Evolutionary conservation across 345 rosid species (phyloP).

Genomic region (Gossypium stocksii): DNA sequence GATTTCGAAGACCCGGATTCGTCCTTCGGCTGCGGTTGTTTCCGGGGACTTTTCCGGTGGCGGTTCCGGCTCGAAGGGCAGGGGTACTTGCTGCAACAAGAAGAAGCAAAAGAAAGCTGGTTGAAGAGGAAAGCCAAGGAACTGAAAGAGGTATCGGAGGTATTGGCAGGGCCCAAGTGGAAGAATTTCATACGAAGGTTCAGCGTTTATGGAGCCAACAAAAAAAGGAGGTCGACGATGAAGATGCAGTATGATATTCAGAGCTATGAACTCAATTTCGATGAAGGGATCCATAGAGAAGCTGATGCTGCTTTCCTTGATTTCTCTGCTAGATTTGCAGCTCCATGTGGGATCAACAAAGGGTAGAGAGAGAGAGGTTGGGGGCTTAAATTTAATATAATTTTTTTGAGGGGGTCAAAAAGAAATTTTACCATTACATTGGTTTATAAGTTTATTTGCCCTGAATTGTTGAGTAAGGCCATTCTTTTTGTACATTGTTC

Average conservation of each 20-base stretch:
- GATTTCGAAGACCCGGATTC: slow-evolving; percentile 28
- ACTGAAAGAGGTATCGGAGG: slow-evolving; percentile 41
- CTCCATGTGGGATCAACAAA: slow-evolving; percentile 21
- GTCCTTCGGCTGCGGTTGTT: slow-evolving; percentile 37
- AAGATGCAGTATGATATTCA: slow-evolving; percentile 49
- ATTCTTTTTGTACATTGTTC: too few species aligned
- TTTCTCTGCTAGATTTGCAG: slow-evolving; percentile 43
- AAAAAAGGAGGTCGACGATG: slow-evolving; percentile 24
- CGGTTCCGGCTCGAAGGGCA: slow-evolving; percentile 13
- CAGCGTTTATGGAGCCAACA: slow-evolving; percentile 27
- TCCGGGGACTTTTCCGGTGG: slow-evolving; percentile 24
- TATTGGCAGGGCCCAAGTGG: slow-evolving; percentile 56
- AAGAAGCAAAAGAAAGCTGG: slow-evolving; percentile 29
- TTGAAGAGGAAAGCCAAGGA: slow-evolving; percentile 30
- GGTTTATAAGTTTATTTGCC: too few species aligned
- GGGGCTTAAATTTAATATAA: too few species aligned
- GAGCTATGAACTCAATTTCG: slow-evolving; percentile 73
- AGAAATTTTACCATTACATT: too few species aligned
- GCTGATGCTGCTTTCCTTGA: slow-evolving; percentile 11
- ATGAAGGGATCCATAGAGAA: slow-evolving; percentile 38
- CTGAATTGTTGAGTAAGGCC: too few species aligned
- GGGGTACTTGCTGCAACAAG: slow-evolving; percentile 14
- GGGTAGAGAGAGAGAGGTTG: neutral
- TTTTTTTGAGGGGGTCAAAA: too few species aligned
- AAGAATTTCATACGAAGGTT: slow-evolving; percentile 55